phyloP scores from a whole-genome alignment of 116 monocot species.

The Dioscorea cayenensis region DNA sequence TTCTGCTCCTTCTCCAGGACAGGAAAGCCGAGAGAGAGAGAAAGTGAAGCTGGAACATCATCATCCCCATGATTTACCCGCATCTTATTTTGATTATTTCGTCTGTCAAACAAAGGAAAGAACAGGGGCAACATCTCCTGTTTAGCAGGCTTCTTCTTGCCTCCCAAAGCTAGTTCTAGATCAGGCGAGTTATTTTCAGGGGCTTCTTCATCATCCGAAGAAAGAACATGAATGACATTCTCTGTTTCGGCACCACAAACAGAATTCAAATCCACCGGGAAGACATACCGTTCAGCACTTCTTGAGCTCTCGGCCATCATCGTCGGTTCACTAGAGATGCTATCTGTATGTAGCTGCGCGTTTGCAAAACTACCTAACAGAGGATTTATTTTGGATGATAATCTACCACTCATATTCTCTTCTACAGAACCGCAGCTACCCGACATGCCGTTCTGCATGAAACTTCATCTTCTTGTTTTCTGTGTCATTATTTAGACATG shows the following conservation, averaged over 20 bases:
- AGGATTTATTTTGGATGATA: slow-evolving; percentile 29
- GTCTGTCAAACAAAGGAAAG: slow-evolving; percentile 4
- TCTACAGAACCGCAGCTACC: not conserved
- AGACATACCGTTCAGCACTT: slow-evolving; percentile 19
- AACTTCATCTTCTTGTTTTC: slow-evolving; percentile 29
- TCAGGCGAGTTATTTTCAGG: slow-evolving; percentile 18
- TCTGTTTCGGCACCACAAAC: slow-evolving; percentile 7
- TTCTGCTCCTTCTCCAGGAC: slow-evolving; percentile 8
- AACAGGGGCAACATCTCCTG: slow-evolving; percentile 17
- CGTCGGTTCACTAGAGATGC: not conserved
- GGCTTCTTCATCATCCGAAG: slow-evolving; percentile 31
- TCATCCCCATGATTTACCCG: slow-evolving; percentile 20
- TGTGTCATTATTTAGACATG: slow-evolving; percentile 5
- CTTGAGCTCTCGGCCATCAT: not conserved
- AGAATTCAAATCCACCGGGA: slow-evolving; percentile 20
- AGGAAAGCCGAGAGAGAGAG: slow-evolving; percentile 57
- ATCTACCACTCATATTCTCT: not conserved
- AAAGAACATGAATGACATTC: slow-evolving; percentile 18
- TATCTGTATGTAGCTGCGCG: slow-evolving; percentile 4
- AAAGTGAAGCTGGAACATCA: slow-evolving; percentile 46
- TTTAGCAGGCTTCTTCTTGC: slow-evolving; percentile 7
- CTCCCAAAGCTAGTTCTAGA: slow-evolving; percentile 45
- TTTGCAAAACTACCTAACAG: slow-evolving; percentile 15
- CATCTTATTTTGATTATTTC: not conserved
- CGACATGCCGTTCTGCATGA: slow-evolving; percentile 2